Evolutionary conservation across 2,329 filamentous ascomycete species (phyloP), one percentile per base, ranked within the genome.

Genomic region (Penicillium oxalicum): DNA sequence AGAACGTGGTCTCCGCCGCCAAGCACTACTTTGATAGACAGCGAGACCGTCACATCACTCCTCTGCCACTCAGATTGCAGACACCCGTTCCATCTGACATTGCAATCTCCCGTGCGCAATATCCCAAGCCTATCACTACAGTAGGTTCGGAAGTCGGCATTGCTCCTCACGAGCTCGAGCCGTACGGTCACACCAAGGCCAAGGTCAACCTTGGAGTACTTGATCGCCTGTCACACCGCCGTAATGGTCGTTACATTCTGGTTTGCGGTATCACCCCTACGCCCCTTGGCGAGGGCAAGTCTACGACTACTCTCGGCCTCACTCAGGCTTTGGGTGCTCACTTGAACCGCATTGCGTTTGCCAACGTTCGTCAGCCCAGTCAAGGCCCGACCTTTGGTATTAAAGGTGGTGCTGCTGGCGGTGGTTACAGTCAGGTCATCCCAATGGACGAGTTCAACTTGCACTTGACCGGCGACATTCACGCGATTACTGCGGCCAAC

Each of bases 371-470:
- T 52, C 93, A 98, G 69, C 93, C 93, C 44, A 95, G 89, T 62
- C 93, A 97, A 74, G 93, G 93, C 4, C 93, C 93, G 48, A 98
- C 93, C 0, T 98, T 98, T 68, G 93, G 93, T 63, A 97, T 98
- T 79, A 98, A 98, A 78, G 93, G 93, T 54, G 93, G 93, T 63
- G 93, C 93, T 51, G 93, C 93, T 48, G 93, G 93, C 63, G 93
- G 93, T 69, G 93, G 93, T 35, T 98, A 97, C 81, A 95, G 89
- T 70, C 93, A 98, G 70, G 93, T 98, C 65, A 97, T 98, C 62
- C 93, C 93, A 50, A 98, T 98, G 93, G 93, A 98, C 62, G 93
- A 98, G 71, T 98, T 98, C 77, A 98, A 98, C 73, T 77, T 98
- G 65, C 93, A 98, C 70, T 75, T 98, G 63, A 98, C 93, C 47